Evolutionary conservation across 192 early-diverging fungal species (phyloP), one percentile per base, ranked within the genome.

Genomic region (Backusella circina): DNA sequence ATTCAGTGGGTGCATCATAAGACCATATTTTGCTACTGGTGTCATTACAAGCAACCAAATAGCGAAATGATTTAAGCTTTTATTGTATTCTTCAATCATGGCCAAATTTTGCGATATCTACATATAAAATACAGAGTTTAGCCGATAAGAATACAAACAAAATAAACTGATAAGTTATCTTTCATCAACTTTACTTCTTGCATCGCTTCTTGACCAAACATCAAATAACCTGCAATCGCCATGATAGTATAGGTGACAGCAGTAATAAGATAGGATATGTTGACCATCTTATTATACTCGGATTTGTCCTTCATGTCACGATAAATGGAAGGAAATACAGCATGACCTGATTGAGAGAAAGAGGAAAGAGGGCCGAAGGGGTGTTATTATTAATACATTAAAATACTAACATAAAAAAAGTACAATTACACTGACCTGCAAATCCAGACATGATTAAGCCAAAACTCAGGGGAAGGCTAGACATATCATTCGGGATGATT

Each of bases 91-190:
- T 2, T 87, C 82, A 18, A 89, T 81, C 31, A 54, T 32, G 5
- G 88, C 82, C 10, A 93, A 75, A 65, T 91, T 93, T 81, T 89
- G 88, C 3, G 91, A 91, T 54, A 93, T 89, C 89, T 91, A n/a
- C n/a, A n/a, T n/a, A 65, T 13, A 37, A 28, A 36, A 75, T 50
- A 36, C 10, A 16, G n/a, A 68, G 44, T 16, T 26, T 23, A 23
- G 23, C 6, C 37, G 37, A 61, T 35, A 51, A 26, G 18, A 70
- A 21, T 57, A 39, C 15, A 9, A 38, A 65, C 16, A 38, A n/a
- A n/a, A 16, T 61, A 57, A 68, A 33, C 71, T 41, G 35, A 57
- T 72, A 61, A 61, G 54, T 12, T 57, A 2, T 28, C 54, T 26
- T 26, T 70, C 18, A 44, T 44, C 26, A 41, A 35, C 1, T 47